Conservation (phyloP, 2,329 filamentous ascomycete species). For the Nemania abortiva region DNA sequence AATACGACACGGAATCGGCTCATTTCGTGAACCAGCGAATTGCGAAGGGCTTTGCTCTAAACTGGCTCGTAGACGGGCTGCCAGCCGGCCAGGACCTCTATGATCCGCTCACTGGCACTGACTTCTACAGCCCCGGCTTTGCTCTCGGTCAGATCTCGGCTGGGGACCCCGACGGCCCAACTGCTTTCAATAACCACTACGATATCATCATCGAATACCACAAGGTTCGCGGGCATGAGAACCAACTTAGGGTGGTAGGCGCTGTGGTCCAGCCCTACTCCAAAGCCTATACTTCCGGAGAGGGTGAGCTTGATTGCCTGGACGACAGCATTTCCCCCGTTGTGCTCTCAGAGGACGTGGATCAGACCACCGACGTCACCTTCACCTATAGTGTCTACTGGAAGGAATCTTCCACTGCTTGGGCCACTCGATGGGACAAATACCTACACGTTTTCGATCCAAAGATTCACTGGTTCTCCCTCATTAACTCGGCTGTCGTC, state of each 20-base stretch:
- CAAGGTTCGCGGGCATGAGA: conserved; percentile 72
- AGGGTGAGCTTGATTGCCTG: conserved; percentile 73
- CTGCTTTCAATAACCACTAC: conserved; percentile 91
- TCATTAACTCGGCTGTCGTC: conserved; percentile 95
- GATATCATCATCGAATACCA: conserved; percentile 96
- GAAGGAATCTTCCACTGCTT: conserved; percentile 84
- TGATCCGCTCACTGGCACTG: conserved; percentile 79
- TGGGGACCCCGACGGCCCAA: conserved; percentile 64
- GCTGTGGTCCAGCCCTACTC: conserved; percentile 89
- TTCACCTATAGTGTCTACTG: conserved; percentile 96
- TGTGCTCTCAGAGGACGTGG: conserved; percentile 70
- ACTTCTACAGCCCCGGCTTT: conserved; percentile 94
- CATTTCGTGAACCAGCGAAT: conserved; percentile 88
- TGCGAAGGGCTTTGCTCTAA: conserved; percentile 86
- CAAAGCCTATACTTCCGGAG: conserved; percentile 62
- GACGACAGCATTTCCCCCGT: conserved; percentile 65
- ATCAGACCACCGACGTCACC: conserved; percentile 71
- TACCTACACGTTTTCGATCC: conserved; percentile 97
- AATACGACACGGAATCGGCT: conserved; percentile 73
- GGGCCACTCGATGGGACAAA: conserved; percentile 99
- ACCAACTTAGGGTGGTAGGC: conserved; percentile 88
- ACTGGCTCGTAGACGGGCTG: conserved; percentile 95
- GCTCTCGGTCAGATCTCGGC: conserved; percentile 71
- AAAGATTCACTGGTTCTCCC: conserved; percentile 98
- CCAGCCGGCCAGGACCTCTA: conserved; percentile 87